Evolutionary conservation across 768 basidiomycete species (phyloP), one percentile per base, ranked within the genome.

Genomic region (Nevesoporus exiguus): DNA sequence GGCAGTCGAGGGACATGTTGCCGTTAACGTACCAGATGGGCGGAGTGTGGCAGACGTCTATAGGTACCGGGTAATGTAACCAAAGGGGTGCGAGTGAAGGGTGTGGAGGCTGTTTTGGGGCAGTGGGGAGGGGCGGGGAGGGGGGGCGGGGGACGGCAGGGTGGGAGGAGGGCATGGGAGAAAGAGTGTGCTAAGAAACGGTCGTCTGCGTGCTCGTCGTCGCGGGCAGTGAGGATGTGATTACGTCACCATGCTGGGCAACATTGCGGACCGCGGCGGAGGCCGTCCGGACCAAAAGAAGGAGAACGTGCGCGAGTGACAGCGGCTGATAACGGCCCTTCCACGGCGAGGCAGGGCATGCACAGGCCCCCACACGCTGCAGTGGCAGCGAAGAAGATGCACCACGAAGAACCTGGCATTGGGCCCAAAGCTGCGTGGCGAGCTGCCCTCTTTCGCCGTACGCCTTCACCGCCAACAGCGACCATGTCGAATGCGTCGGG

Each of bases 231-330:
- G 64, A 66, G 61, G 49, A 29, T 19, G 15, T 53, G 52, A 54
- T 68, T 68, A 68, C 47, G 57, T 65, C 51, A 67, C 15, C 21
- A 21, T 15, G 1, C 17, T 51, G 49, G 41, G 19, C 50, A 51
- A 39, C 42, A 39, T 41, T 49, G 57, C 53, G 51, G 57, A 48
- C 47, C 48, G 55, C 52, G 52, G 61, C 49, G 58, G 59, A 55
- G 51, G 52, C 63, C 63, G 64, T 65, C 42, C 55, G 55, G 59
- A 61, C 58, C 59, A 61, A 61, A 57, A 37, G 5, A 19, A 22
- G 31, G 2, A 22, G 15, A 57, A 49, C 45, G 40, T 22, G 40
- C 40, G 40, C 10, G 42, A 15, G 31, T 47, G 55, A 60, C 61
- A 63, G 51, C 54, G 42, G 42, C 15, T 29, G 10, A 17, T 19